Evolutionary conservation across 352 stramenopile species (phyloP).

Genomic region (Phytophthora chlamydospora): DNA sequence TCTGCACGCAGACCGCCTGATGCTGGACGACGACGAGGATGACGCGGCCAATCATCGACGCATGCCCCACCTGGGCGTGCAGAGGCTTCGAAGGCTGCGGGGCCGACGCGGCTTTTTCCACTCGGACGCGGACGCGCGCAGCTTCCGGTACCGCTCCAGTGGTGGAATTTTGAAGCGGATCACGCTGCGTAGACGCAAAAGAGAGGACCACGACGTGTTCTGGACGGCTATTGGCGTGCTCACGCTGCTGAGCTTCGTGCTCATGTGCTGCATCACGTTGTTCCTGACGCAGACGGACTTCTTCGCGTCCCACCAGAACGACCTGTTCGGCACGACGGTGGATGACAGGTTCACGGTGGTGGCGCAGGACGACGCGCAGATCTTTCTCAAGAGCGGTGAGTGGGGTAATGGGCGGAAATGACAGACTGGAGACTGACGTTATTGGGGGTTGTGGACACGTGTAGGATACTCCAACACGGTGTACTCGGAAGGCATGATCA

Average conservation of each 20-base stretch:
- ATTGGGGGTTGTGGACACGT: not conserved
- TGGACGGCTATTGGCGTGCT: constrained; percentile 76
- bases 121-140: constrained; percentile 28
- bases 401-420: not conserved
- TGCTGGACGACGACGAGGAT: constrained; percentile 38
- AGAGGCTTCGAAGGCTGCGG: constrained; percentile 39
- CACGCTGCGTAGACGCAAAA: constrained; percentile 61
- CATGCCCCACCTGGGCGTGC: constrained; percentile 17
- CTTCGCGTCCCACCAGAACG: constrained; percentile 80
- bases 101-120: constrained; percentile 67
- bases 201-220: constrained; percentile 63
- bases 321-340: constrained; percentile 82
- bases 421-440: not conserved
- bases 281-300: constrained; percentile 86
- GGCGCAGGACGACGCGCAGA: constrained; percentile 73
- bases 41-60: constrained; percentile 8
- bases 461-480: constrained; percentile 76
- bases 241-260: constrained; percentile 70
- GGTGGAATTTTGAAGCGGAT: constrained; percentile 57
- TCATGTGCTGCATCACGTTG: constrained; percentile 64
- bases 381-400: constrained; percentile 81
- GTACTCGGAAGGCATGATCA: constrained; percentile 74
- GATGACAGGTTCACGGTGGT: constrained; percentile 86
- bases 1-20: constrained; percentile 33
- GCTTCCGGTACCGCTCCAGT: constrained; percentile 42